Base-by-base conservation (phyloP, 768 basidiomycete genomes). In the Suillus sp. region DNA sequence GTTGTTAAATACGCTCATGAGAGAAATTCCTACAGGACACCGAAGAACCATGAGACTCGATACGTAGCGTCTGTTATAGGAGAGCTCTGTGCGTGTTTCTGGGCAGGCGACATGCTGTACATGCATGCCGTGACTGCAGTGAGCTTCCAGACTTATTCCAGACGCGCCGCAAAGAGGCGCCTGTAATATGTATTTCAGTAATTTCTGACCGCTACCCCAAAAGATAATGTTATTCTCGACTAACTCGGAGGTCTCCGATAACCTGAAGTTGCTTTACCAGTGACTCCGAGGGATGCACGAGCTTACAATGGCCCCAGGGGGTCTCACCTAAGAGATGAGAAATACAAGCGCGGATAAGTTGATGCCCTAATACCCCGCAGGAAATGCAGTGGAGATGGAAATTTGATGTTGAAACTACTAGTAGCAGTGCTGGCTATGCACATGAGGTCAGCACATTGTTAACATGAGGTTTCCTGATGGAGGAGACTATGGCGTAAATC, bases 401-500 rank as follows among this genome's bases (percentile, higher is more conserved):
- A n/a, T 45, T 25, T 7, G 47, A 14, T 25, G 47, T 45, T 45
- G 47, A 47, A 25, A 25, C 4, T 30, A 4, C 30, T 32, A 32
- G 32, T 43, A 7, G 6, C 47, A 7, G 47, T 48, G 13, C 13
- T 16, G 14, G 25, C 25, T 25, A 2, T 48, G 25, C 22, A 47
- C 11, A 45, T 11, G n/a, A 45, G 45, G 45, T 7, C 10, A 45
- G 20, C 40, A 16, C 14, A 11, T 35, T 35, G 35, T 35, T 35
- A 11, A 40, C 14, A 40, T 16, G 38, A 40, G 38, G 38, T 16
- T 40, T n/a, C n/a, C n/a, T n/a, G n/a, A n/a, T 45, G 61, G 35
- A 35, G 3, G 1, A 9, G 13, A 27, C 9, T 62, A 35, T 59
- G 54, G 60, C 59, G 55, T 3, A 43, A 63, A 8, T 65, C 60